A percentile compares a stretch with the other conserved stretches of the same genome.
These are phyloP conservation scores for Kickxella alabastrina DNA, from an alignment of 192 early-diverging fungal genomes.

Conservation along the genomic window DNA sequence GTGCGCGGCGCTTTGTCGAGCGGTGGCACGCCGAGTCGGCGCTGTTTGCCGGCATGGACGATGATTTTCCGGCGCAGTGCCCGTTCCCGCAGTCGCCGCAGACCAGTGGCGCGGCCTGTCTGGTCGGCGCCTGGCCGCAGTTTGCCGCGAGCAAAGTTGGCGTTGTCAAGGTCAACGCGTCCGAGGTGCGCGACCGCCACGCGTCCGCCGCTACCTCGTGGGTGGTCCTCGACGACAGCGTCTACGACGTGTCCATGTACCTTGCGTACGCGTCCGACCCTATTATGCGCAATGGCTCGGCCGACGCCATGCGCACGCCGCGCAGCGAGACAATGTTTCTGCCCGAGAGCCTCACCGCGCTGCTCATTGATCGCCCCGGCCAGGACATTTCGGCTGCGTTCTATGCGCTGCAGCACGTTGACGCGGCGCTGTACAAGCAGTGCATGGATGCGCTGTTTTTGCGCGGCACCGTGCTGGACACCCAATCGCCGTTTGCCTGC, in stretches of 20 bases:
- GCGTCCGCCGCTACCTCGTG: slow-evolving; percentile 29
- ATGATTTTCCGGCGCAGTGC: slow-evolving; percentile 24
- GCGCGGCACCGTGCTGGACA: slow-evolving; percentile 33
- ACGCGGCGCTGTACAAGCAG: slow-evolving; percentile 33
- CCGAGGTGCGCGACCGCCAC: slow-evolving; percentile 16
- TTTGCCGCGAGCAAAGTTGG: slow-evolving; percentile 35
- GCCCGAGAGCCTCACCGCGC: slow-evolving; percentile 25
- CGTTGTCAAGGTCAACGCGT: slow-evolving; percentile 28
- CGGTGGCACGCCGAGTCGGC: slow-evolving; percentile 28
- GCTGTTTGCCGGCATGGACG: slow-evolving; percentile 12
- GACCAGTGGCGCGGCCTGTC: slow-evolving; percentile 29
- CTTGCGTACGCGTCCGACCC: slow-evolving; percentile 25
- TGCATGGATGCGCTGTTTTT: slow-evolving; percentile 38
- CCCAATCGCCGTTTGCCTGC: slow-evolving; percentile 47
- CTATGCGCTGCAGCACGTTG: slow-evolving; percentile 9
- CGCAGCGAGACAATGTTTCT: slow-evolving; percentile 30
- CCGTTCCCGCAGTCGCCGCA: slow-evolving; percentile 51
- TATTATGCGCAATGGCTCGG: slow-evolving; percentile 33
- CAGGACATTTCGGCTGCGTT: slow-evolving; percentile 26
- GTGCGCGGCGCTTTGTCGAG: slow-evolving; percentile 15
- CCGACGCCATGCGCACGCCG: slow-evolving; percentile 21
- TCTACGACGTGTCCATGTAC: slow-evolving; percentile 41
- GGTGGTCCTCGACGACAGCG: slow-evolving; percentile 29
- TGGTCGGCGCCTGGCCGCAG: slow-evolving; percentile 21
- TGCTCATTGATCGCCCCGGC: slow-evolving; percentile 36